phyloP scores from a whole-genome alignment of 2,329 filamentous ascomycete genomes.

The Calonectria ilicicola region DNA sequence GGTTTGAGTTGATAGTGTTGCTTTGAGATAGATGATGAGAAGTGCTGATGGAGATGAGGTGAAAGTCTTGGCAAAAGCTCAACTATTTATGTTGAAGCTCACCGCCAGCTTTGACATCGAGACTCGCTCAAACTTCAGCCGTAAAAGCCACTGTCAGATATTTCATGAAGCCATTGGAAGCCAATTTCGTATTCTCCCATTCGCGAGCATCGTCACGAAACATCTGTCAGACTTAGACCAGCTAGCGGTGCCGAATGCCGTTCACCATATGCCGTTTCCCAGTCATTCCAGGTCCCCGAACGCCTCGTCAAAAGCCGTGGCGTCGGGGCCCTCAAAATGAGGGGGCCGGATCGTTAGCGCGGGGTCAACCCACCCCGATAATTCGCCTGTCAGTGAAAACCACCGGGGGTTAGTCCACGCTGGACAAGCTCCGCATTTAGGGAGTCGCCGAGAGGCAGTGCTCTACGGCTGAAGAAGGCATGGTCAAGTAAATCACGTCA shows the following conservation, averaged over 20 bases:
- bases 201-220: neutral
- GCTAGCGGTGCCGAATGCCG: constrained; percentile 24
- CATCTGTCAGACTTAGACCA: neutral
- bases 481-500: neutral
- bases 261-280: neutral
- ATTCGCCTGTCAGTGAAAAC: neutral
- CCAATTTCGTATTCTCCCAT: constrained; percentile 8
- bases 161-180: neutral
- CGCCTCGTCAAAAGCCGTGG: neutral
- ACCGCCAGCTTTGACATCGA: neutral
- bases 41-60: neutral
- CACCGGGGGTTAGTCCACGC: neutral
- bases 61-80: neutral
- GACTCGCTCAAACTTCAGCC: neutral
- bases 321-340: neutral
- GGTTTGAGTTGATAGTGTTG: neutral
- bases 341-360: neutral
- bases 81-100: constrained; percentile 5
- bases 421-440: neutral
- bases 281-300: neutral
- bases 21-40: neutral
- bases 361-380: neutral
- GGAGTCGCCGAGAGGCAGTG: neutral
- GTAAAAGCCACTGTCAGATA: constrained; percentile 8
- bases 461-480: neutral